Base-by-base conservation (phyloP, 345 rosid species). In the Pugionium cornutum region DNA sequence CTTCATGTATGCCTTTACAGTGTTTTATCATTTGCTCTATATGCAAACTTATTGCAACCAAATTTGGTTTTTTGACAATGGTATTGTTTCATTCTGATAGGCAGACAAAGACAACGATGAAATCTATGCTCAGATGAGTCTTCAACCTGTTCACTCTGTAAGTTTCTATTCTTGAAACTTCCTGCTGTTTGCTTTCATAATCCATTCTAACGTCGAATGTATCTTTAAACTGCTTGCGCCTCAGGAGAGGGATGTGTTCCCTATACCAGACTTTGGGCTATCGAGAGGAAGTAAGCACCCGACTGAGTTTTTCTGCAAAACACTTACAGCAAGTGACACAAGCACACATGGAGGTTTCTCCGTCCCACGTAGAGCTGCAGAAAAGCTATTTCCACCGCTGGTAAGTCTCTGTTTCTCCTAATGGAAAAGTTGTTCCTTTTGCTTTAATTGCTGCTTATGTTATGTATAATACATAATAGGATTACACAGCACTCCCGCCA, bases 301-400 rank as follows among this genome's bases (percentile, higher is more conserved):
- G 28, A 78, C 76, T 66, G 97, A 90, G 58, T 87, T 87, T 78
- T 95, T 95, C 87, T 95, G 99, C 78, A 95, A 95, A 76, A 91
- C 87, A 4, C 80, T 94, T 54, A 94, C 96, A 3, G 97, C 99
- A 34, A 94, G 99, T 70, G 99, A 95, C 67, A 95, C 96, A 33
- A 95, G 99, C 54, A 95, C 99, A 9, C 99, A 95, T 70, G 99
- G 99, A 63, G 99, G 99, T 65, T 95, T 95, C 81, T 95, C 99
- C 0, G 97, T 95, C 67, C 99, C 99, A 51, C 89, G 99, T 8
- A 79, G 96, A 73, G 99, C 97, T 6, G 99, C 99, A 25, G 99
- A 95, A 71, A 95, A 95, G 83, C 97, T 95, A 48, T 95, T 95
- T 70, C 97, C 99, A 72, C 78, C 85, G 4, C 53, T 95, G 89